phyloP scores from a whole-genome alignment of 352 stramenopile genomes.

The Phytopythium delawarense region DNA sequence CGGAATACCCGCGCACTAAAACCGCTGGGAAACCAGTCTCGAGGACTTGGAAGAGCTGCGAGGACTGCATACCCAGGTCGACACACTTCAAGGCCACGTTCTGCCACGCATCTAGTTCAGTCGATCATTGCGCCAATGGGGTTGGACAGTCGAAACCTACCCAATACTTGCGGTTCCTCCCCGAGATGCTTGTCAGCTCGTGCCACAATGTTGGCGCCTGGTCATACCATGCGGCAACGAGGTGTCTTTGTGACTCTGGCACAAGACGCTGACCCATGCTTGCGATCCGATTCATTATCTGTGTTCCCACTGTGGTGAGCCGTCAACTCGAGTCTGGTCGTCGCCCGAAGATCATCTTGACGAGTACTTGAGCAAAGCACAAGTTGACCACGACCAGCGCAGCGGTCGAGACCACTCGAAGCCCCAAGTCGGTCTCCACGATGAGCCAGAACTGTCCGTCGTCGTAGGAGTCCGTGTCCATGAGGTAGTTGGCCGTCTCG shows the following conservation, averaged over 20 bases:
- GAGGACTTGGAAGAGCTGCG: constrained; percentile 7
- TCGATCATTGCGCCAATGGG: no score
- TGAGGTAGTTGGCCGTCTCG: constrained; percentile 24
- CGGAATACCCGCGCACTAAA: constrained; percentile 13
- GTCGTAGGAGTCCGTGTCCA: constrained; percentile 28
- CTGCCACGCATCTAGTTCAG: constrained; percentile 2
- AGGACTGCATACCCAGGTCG: constrained; percentile 13
- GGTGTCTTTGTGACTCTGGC: background rate
- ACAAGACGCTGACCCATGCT: background rate
- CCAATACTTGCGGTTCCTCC: constrained; percentile 21
- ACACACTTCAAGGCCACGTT: constrained; percentile 17
- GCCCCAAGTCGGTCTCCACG: background rate
- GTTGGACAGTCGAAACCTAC: background rate
- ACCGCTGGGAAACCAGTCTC: constrained; percentile 11
- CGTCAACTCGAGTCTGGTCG: background rate
- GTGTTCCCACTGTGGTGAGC: background rate
- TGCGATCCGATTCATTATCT: background rate
- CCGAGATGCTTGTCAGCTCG: constrained; percentile 13
- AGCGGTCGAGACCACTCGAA: background rate
- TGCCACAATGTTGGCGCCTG: constrained; percentile 9
- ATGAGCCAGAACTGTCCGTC: constrained; percentile 31
- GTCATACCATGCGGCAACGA: constrained; percentile 9
- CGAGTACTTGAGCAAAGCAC: constrained; percentile 10
- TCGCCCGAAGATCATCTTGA: constrained; percentile 18
- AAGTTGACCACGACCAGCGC: constrained; percentile 13